Base-by-base conservation (phyloP, 1,139 yeast species). In the Hemisphaericaspora xylofermentans region DNA sequence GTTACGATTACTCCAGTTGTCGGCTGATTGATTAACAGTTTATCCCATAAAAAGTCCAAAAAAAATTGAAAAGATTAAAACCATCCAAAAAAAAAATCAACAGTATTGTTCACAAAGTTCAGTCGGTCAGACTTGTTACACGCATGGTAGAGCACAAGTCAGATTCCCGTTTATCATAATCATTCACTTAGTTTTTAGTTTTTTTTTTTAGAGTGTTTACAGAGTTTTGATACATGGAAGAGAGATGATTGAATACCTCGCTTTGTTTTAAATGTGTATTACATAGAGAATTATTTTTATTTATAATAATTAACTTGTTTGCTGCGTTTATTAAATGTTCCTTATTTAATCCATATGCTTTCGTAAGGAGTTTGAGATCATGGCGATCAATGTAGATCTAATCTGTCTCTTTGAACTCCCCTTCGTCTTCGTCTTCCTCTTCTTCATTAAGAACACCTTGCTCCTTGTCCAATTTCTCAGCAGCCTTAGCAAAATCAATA, bases 401-500 rank as follows among this genome's bases (percentile, higher is more conserved):
- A 13, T 36, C 25, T 19, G 17, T 13, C 17, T 36, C 39, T 2
- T 25, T 24, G 12, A 30, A 47, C 12, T 33, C 43, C 33, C 42
- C 51, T 32, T 71, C 77, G n/a, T 59, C 74, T 28, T 66, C 73
- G 12, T 72, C 81, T 24, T 69, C 79, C 12, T 69, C 80, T 5
- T 68, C 78, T 28, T 67, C 81, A 12, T 63, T 71, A 28, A 61
- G 67, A 9, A 55, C 66, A 6, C 63, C 71, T n/a, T 61, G 61
- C 47, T 78, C 84, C 42, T 68, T 62, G 41, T 78, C 82, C 56
- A 88, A 66, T 56, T 86, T 78, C 49, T 79, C 86, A 22, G 89
- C 88, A n/a, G 95, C 91, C 63, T 87, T 84, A 47, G 80, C 75
- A 63, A 85, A 91, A 64, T 91, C 97, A 54, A 91, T 84, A 26